Base-by-base conservation (phyloP, 1,284 basidiomycete genomes). In the Moesziomyces globuligerus region DNA sequence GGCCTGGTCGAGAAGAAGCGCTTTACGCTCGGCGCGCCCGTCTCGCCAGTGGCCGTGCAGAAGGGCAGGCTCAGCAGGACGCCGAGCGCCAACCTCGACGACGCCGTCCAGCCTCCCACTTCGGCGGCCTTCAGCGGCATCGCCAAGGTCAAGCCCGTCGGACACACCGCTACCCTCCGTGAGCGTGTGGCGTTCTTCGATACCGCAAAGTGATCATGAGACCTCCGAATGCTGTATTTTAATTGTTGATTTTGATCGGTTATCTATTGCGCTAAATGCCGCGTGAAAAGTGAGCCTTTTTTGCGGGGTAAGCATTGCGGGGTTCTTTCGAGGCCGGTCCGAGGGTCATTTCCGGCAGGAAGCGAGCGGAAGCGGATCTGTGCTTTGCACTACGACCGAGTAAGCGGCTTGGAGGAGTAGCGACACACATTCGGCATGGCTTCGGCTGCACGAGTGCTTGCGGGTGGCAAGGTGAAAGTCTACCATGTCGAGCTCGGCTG, bases 181-280 rank as follows among this genome's bases (percentile, higher is more conserved):
- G 75, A 77, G 48, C 45, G 75, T 4, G 73, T 75, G 9, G 75
- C 75, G 20, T 77, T 77, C 48, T 77, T 77, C 39, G 74, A 77
- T 42, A 20, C 58, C 28, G 64, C 50, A 25, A 65, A 61, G 44
- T 71, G 24, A 40, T 10, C 6, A 2, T n/a, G 23, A 34, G 39
- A 28, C 25, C 13, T 26, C n/a, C n/a, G 17, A 36, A n/a, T 39
- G 29, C 28, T 28, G 45, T 8, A 29, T 24, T 49, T 17, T 8
- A 3, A n/a, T 34, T 29, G 20, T 28, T 29, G 18, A 4, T 4
- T 21, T 18, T 24, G n/a, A n/a, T n/a, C n/a, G n/a, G n/a, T n/a
- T n/a, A n/a, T n/a, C n/a, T n/a, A n/a, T n/a, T n/a, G n/a, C n/a
- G n/a, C n/a, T n/a, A n/a, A n/a, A n/a, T n/a, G n/a, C n/a, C n/a